Evolutionary conservation across 2,329 filamentous ascomycete species (phyloP).

Genomic region (Xylaria digitata): DNA sequence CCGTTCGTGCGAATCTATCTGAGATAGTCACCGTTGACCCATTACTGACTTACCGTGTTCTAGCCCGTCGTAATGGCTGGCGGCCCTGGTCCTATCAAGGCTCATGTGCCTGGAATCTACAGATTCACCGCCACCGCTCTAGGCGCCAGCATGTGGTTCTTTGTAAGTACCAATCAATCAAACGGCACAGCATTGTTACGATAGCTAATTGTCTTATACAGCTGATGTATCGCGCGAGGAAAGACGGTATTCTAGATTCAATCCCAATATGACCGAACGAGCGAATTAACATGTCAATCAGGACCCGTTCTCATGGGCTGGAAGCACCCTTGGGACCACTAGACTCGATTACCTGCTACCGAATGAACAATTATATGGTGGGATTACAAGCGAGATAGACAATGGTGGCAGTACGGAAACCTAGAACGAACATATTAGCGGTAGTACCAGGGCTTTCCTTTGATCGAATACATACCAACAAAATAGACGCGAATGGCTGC

Average conservation of each 20-base stretch:
- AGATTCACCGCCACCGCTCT: conserved; percentile 86
- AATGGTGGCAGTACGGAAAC: conserved; percentile 12
- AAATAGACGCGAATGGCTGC: conserved; percentile 13
- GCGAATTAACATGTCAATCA: conserved; percentile 49
- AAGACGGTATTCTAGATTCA: conserved; percentile 76
- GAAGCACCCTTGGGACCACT: conserved; percentile 98
- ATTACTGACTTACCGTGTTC: conserved; percentile 6
- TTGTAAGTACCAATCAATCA: conserved; percentile 68
- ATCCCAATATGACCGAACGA: conserved; percentile 22
- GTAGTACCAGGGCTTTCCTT: conserved; percentile 15
- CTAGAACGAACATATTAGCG: background rate
- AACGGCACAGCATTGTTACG: background rate
- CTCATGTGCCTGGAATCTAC: conserved; percentile 73
- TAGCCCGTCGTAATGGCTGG: conserved; percentile 50
- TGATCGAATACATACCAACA: conserved; percentile 19
- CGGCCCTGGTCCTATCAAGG: conserved; percentile 49
- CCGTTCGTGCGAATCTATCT: conserved; percentile 4
- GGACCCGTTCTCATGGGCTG: conserved; percentile 84
- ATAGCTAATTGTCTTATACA: conserved; percentile 54
- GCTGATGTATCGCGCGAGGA: conserved; percentile 96
- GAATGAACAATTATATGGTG: conserved; percentile 14
- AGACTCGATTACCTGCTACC: conserved; percentile 49
- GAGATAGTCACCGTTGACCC: background rate
- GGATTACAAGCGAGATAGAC: conserved; percentile 11
- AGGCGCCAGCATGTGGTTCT: conserved; percentile 99